Evolutionary conservation across 192 early-diverging fungal genomes (phyloP), one percentile per base, ranked within the genome.

Genomic region (Rhizophagus sp.): DNA sequence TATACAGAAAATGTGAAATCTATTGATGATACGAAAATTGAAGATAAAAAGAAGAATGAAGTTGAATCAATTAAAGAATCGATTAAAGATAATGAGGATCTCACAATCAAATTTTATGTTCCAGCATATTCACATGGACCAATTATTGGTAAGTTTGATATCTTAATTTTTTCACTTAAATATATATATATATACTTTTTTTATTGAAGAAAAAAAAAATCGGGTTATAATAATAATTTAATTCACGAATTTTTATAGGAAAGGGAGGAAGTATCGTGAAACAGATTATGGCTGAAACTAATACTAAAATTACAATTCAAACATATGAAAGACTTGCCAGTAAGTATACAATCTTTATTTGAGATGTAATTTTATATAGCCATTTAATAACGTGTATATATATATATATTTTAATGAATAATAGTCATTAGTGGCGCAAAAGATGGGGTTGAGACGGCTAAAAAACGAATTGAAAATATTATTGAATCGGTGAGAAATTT

Each of bases 391-490:
- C 39, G 6, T 41, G 1, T 30, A 30, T 1, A 7, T 41, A 41
- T 41, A 6, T 41, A 0, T 41, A 1, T 30, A 1, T 41, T 41
- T 17, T 6, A 15, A 68, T 9, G n/a, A 22, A n/a, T 4, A 10
- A 44, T 47, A 75, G 73, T 17, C 12, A 75, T 75, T 62, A 30
- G 50, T 17, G 73, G 73, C n/a, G 13, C 12, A 30, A 34, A 50
- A 61, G 27, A 19, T 22, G 8, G 17, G 4, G 30, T 57, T 24
- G 52, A 75, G 13, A 34, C 19, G 10, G 73, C 73, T 22, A 75
- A 36, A 27, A 30, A 10, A 19, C 13, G 8, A 17, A 75, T 75
- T 22, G 30, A 57, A 41, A 5, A 41, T 41, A 41, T 41, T 41
- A 41, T 41, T 41, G 39, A 41, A 41, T 41, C 39, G 39, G 39